phyloP scores from a whole-genome alignment of 164 flowering plant genomes.

The Nymphaea colorata region DNA sequence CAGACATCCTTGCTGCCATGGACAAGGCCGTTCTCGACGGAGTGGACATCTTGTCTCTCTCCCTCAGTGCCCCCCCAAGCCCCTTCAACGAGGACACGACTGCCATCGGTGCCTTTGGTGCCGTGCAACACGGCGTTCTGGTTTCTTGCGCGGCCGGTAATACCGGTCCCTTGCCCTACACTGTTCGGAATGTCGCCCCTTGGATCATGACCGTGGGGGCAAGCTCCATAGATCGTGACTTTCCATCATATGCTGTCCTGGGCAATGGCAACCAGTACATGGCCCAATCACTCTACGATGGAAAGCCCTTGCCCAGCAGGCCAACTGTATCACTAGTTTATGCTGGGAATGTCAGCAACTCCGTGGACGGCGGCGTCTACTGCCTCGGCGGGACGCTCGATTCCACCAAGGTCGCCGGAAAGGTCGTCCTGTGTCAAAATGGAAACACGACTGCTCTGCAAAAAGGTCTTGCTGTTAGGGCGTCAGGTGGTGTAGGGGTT shows the following conservation, averaged over 20 bases:
- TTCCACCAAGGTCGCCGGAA: conserved; percentile 54
- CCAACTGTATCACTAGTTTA: conserved; percentile 31
- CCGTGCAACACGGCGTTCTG: conserved; percentile 20
- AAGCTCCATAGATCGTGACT: conserved; percentile 82
- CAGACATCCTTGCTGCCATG: conserved; percentile 18
- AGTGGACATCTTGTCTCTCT: conserved; percentile 27
- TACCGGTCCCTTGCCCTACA: conserved; percentile 40
- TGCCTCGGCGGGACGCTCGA: conserved; percentile 42
- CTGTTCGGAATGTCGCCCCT: conserved; percentile 72
- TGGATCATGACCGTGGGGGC: conserved; percentile 92
- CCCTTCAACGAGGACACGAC: conserved; percentile 2
- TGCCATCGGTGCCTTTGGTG: conserved; percentile 22
- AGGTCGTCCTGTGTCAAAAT: conserved; percentile 74
- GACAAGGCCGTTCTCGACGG: conserved; percentile 28
- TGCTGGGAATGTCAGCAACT: conserved; percentile 44
- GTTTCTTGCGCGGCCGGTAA: conserved; percentile 92
- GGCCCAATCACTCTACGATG: conserved; percentile 62
- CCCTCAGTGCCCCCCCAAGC: conserved; percentile 7
- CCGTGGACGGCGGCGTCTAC: conserved; percentile 35
- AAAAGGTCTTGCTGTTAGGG: conserved; percentile 54
- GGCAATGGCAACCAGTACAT: conserved; percentile 51
- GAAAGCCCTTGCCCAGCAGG: conserved; percentile 24
- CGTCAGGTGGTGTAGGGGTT: conserved; percentile 85
- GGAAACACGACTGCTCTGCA: conserved; percentile 45
- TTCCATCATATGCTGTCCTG: conserved; percentile 49